Evolutionary conservation across 2,329 filamentous ascomycete genomes (phyloP), one percentile per base, ranked within the genome.

Genomic region (Aurifilum marmelostoma): DNA sequence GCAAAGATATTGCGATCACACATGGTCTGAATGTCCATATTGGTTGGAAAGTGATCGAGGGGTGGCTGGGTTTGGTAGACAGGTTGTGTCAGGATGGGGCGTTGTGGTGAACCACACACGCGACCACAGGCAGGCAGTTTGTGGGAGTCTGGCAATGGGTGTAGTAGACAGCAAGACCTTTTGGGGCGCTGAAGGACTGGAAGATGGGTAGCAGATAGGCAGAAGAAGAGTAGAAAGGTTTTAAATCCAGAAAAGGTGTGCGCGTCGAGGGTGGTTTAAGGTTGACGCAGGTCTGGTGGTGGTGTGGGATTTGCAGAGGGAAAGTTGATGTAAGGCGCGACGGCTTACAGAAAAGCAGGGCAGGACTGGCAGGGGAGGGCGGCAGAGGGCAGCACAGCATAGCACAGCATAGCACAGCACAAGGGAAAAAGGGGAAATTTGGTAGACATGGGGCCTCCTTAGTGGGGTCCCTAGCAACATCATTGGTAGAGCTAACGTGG

Each of bases 21-120:
- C 47, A 59, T 61, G 50, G 58, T 62, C 50, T 67, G 61, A 56
- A 67, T 64, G 67, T 71, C 69, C 69, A 71, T 71, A 62, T 71
- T 71, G 69, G 43, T 39, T 27, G 50, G 50, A 39, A 37, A n/a
- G 9, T 24, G 59, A 8, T 37, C 37, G 54, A 29, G 24, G 24
- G 34, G 32, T 39, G 32, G 32, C 24, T 29, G 67, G 12, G 65
- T 58, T 65, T 63, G 47, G 21, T 43, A 39, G 58, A 27, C 41
- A 16, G 27, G 67, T 47, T 29, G 29, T 52, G 60, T 63, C 61
- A 47, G n/a, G 50, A 47, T 29, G 64, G 54, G 63, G n/a, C 50
- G 54, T 52, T 43, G 61, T 58, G 47, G 54, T 63, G 16, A 56
- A 68, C 67, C 63, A 66, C 56, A 37, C 54, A 39, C 61, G 41